These are phyloP conservation scores for Schizopora paradoxa DNA, from an alignment of 1,284 basidiomycete species.

Conservation along the genomic window DNA sequence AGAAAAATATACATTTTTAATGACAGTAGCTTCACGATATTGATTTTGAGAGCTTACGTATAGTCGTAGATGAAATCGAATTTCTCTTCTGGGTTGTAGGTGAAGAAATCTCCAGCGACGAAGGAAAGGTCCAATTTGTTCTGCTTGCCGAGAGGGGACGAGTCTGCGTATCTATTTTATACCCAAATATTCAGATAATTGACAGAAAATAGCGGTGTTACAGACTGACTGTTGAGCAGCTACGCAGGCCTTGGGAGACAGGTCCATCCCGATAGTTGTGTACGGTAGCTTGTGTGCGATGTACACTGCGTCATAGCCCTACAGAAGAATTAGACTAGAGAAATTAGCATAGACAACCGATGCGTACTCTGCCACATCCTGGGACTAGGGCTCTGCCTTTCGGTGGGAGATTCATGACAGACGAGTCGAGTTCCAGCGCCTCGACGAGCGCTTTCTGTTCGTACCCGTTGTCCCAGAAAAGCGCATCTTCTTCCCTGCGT, in stretches of 20 bases:
- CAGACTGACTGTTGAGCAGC: conserved; percentile 48
- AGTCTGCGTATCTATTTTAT: conserved; percentile 5
- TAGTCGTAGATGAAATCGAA: conserved; percentile 65
- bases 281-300: conserved; percentile 46
- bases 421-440: conserved; percentile 41
- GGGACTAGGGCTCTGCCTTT: conserved; percentile 60
- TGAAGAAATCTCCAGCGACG: conserved; percentile 51
- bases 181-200: neutral
- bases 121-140: conserved; percentile 30
- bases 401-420: conserved; percentile 41
- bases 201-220: conserved; percentile 7
- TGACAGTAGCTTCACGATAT: neutral
- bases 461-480: conserved; percentile 60
- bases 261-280: conserved; percentile 48
- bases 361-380: conserved; percentile 62
- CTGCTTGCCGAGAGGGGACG: neutral
- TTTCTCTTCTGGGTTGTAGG: conserved; percentile 31
- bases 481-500: conserved; percentile 48
- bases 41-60: conserved; percentile 44
- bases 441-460: conserved; percentile 52
- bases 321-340: neutral
- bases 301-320: conserved; percentile 66
- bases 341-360: neutral
- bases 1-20: neutral
- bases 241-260: conserved; percentile 49